phyloP scores from a whole-genome alignment of 1,284 basidiomycete genomes.

The Pterulicium gracile region DNA sequence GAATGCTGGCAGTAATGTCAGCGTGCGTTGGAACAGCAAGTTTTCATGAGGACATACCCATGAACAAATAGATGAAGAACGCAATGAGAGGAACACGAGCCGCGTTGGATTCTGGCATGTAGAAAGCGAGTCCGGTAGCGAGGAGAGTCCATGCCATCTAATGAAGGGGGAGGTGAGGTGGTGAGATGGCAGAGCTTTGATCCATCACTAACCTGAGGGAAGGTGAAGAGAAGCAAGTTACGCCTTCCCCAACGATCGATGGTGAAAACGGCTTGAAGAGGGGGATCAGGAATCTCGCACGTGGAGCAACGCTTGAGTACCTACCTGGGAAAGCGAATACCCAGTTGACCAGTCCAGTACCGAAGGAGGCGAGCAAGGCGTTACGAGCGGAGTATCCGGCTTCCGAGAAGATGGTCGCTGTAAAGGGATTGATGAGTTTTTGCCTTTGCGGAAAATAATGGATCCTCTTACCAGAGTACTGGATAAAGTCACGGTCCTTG shows the following conservation, averaged over 20 bases:
- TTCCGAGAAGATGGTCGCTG: constrained; percentile 45
- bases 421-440: background rate
- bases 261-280: constrained; percentile 16
- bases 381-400: constrained; percentile 38
- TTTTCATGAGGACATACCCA: constrained; percentile 19
- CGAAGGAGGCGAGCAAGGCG: constrained; percentile 57
- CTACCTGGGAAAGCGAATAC: constrained; percentile 51
- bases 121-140: constrained; percentile 47
- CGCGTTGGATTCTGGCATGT: constrained; percentile 25
- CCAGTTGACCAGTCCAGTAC: constrained; percentile 65
- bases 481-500: background rate
- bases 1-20: constrained; percentile 24
- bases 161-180: no score
- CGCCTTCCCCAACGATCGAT: constrained; percentile 52
- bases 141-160: constrained; percentile 50
- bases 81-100: constrained; percentile 38
- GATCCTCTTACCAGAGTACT: background rate
- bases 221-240: constrained; percentile 44
- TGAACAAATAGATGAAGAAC: constrained; percentile 48
- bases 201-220: no score
- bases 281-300: constrained; percentile 25
- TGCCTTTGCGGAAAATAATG: background rate
- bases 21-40: background rate
- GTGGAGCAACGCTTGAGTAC: background rate
- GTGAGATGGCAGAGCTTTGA: no score